Conservation (phyloP, 2,329 filamentous ascomycete genomes). For the Balansia obtecta region DNA sequence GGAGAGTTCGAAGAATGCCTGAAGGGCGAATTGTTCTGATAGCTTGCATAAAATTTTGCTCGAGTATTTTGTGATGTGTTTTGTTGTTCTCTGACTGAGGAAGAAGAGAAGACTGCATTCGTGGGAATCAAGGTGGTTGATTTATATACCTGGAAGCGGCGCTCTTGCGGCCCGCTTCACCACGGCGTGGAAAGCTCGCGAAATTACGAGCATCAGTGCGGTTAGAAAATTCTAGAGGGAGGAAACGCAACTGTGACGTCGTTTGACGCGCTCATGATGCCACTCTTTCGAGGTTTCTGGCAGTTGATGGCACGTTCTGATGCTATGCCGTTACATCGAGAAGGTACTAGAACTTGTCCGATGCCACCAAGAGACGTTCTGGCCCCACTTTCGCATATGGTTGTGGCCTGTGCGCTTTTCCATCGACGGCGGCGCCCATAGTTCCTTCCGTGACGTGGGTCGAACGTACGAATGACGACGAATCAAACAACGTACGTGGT, state of each 20-base stretch:
- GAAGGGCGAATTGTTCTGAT: conserved; percentile 12
- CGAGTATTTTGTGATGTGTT: neutral
- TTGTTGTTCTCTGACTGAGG: neutral
- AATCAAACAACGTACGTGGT: no score
- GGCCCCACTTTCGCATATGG: neutral
- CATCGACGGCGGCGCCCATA: neutral
- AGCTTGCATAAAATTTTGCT: conserved; percentile 12
- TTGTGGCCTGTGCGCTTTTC: neutral
- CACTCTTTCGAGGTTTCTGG: neutral
- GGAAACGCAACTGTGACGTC: neutral
- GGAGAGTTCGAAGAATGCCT: conserved; percentile 12
- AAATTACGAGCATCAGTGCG: neutral
- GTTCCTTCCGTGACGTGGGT: no score
- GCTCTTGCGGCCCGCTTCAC: neutral
- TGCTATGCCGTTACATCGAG: neutral
- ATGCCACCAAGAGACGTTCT: neutral
- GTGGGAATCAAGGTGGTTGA: neutral
- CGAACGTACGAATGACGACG: no score
- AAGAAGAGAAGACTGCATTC: neutral
- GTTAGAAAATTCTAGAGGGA: neutral
- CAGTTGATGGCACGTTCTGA: neutral
- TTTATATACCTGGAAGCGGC: conserved; percentile 3
- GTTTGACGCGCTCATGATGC: conserved; percentile 1
- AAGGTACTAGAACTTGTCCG: conserved; percentile 1
- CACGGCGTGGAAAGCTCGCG: neutral